Percentiles rank a stretch among this genome's conserved stretches.
phyloP scores from a whole-genome alignment of 1,139 yeast genomes.

The Magnusiomyces sp. region DNA sequence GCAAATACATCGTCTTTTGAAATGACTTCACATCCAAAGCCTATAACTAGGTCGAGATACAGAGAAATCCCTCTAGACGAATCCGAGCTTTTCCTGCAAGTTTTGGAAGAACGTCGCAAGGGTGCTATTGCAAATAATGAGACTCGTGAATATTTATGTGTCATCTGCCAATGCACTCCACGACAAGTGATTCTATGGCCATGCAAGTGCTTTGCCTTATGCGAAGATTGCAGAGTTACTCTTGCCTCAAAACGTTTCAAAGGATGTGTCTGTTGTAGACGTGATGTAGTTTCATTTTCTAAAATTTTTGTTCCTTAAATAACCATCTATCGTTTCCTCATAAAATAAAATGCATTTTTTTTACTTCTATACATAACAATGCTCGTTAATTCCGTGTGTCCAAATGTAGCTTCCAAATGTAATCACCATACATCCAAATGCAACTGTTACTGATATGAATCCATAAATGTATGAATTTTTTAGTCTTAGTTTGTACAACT shows the following conservation, averaged over 20 bases:
- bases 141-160: conserved; percentile 41
- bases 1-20: too few species aligned
- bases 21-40: too few species aligned
- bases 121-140: conserved; percentile 7
- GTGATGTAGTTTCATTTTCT: conserved; percentile 47
- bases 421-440: conserved; percentile 35
- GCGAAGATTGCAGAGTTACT: conserved; percentile 76
- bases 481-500: conserved; percentile 39
- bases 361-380: conserved; percentile 1
- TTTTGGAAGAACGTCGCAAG: conserved; percentile 15
- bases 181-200: conserved; percentile 89
- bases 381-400: conserved; percentile 8
- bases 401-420: conserved; percentile 38
- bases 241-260: conserved; percentile 65
- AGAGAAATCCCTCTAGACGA: conserved; percentile 16
- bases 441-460: conserved; percentile 28
- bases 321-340: too few species aligned
- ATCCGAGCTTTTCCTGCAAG: conserved; percentile 12
- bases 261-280: conserved; percentile 80
- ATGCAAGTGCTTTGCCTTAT: conserved; percentile 78
- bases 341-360: too few species aligned
- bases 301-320: conserved; percentile 35
- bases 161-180: conserved; percentile 67
- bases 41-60: conserved; percentile 21
- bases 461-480: conserved; percentile 37